A percentile compares a stretch with the other conserved stretches of the same genome.
Conservation (phyloP, 2,329 filamentous ascomycete species). For the Fusarium sp. region DNA sequence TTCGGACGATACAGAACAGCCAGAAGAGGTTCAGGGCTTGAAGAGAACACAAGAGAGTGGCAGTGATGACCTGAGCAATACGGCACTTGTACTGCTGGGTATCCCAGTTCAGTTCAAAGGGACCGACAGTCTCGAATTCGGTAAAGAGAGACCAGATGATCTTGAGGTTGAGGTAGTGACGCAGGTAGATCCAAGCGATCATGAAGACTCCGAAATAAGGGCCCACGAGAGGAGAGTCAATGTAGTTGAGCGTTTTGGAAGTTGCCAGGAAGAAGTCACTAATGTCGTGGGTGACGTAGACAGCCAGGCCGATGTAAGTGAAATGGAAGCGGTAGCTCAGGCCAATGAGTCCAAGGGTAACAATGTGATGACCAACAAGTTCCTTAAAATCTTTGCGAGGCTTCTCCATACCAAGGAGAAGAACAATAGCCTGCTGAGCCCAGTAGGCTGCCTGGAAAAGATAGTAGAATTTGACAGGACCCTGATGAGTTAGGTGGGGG, state of each 20-base stretch:
- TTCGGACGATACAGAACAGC: conserved; percentile 81
- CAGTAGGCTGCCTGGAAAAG: conserved; percentile 94
- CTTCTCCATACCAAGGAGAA: conserved; percentile 89
- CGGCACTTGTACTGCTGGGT: conserved; percentile 81
- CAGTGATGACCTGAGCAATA: conserved; percentile 75
- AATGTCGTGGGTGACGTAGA: conserved; percentile 95
- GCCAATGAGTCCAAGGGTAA: conserved; percentile 84
- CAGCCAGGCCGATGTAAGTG: conserved; percentile 91
- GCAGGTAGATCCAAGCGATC: conserved; percentile 86
- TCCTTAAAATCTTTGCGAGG: conserved; percentile 95
- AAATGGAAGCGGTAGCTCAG: conserved; percentile 97
- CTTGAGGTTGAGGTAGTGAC: conserved; percentile 83
- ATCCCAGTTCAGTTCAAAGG: conserved; percentile 81
- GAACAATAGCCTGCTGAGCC: conserved; percentile 91
- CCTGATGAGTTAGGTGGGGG: conserved; percentile 84
- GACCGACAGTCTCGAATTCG: conserved; percentile 78
- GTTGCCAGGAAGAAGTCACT: conserved; percentile 96
- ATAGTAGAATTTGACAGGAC: conserved; percentile 93
- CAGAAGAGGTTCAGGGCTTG: conserved; percentile 85
- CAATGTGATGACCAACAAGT: conserved; percentile 89
- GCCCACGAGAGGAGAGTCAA: conserved; percentile 80
- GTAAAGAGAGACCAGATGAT: conserved; percentile 82
- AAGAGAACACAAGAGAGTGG: conserved; percentile 70
- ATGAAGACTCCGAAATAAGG: conserved; percentile 90
- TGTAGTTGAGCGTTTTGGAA: conserved; percentile 91